Evolutionary conservation across 768 basidiomycete species (phyloP).

Genomic region (Austroboletus festivus): DNA sequence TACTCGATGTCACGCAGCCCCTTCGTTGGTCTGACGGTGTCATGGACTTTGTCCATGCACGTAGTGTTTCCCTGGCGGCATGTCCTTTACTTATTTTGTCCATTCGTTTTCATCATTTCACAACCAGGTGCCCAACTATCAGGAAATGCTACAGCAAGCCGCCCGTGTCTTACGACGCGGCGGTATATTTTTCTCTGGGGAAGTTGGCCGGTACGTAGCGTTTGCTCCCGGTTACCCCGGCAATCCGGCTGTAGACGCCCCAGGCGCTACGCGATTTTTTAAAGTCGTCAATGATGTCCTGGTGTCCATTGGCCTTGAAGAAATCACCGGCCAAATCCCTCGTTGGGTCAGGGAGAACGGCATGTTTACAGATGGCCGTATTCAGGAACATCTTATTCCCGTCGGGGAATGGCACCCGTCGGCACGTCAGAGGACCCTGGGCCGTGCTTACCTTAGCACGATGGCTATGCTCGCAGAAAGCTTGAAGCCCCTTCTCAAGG

Average conservation of each 20-base stretch:
- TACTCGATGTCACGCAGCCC: constrained; percentile 56
- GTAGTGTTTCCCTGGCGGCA: constrained; percentile 58
- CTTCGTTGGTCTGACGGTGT: constrained; percentile 49
- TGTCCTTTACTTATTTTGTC: constrained; percentile 25
- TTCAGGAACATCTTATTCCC: constrained; percentile 42
- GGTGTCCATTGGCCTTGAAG: constrained; percentile 35
- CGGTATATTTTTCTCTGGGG: constrained; percentile 67
- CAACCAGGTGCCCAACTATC: constrained; percentile 54
- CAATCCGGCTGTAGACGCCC: constrained; percentile 24
- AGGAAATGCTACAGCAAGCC: constrained; percentile 51
- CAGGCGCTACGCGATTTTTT: constrained; percentile 32
- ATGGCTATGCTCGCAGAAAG: constrained; percentile 46
- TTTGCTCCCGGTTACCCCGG: constrained; percentile 36
- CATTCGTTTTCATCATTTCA: constrained; percentile 14
- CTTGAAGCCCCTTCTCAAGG: constrained; percentile 44
- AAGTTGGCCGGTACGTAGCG: constrained; percentile 48
- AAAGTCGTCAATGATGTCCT: constrained; percentile 41
- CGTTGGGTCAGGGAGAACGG: constrained; percentile 35
- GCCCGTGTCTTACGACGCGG: constrained; percentile 63
- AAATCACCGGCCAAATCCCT: constrained; percentile 38
- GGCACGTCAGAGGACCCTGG: constrained; percentile 36
- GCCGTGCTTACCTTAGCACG: constrained; percentile 38
- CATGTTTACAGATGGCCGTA: constrained; percentile 41
- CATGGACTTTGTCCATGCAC: constrained; percentile 70
- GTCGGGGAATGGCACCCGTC: constrained; percentile 54